A percentile compares a stretch with the other conserved stretches of the same genome.
phyloP scores from a whole-genome alignment of 768 basidiomycete genomes.

The Lentinus tigrinus region DNA sequence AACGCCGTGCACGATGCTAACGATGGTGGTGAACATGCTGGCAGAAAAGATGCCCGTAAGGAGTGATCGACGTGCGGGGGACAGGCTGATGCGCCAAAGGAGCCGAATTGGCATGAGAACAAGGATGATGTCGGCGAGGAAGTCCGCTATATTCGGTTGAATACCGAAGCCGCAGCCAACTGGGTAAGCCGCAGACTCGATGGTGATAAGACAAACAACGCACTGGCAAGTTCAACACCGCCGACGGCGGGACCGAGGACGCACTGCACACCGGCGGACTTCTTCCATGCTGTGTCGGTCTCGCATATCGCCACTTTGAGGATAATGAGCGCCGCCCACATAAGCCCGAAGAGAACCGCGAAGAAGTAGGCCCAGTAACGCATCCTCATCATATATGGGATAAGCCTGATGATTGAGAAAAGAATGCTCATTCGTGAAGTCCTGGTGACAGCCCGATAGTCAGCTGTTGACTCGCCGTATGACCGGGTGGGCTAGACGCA shows the following conservation, averaged over 20 bases:
- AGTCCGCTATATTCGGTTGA: conserved; percentile 6
- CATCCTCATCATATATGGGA: conserved; percentile 16
- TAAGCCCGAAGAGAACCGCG: conserved; percentile 6
- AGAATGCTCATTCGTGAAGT: conserved; percentile 18
- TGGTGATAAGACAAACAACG: not conserved
- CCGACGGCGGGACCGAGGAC: conserved; percentile 16
- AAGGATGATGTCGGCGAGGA: conserved; percentile 15
- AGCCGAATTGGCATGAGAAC: conserved; percentile 13
- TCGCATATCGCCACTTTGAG: conserved; percentile 15
- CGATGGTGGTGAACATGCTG: conserved; percentile 17
- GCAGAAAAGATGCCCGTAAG: conserved; percentile 19
- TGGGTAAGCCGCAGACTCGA: not conserved
- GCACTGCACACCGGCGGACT: conserved; percentile 11
- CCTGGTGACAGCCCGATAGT: not conserved
- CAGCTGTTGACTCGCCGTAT: not conserved
- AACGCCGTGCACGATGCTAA: conserved; percentile 16
- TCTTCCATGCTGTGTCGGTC: conserved; percentile 14
- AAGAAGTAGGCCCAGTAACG: conserved; percentile 3
- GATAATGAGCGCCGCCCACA: conserved; percentile 16
- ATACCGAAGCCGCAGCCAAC: no score
- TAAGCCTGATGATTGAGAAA: conserved; percentile 16
- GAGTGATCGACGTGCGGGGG: conserved; percentile 1
- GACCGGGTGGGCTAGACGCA: not conserved
- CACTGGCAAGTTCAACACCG: conserved; percentile 16
- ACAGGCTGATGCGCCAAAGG: conserved; percentile 10